Conservation (phyloP, 2,329 filamentous ascomycete genomes). For the Coniochaeta pulveracea region DNA sequence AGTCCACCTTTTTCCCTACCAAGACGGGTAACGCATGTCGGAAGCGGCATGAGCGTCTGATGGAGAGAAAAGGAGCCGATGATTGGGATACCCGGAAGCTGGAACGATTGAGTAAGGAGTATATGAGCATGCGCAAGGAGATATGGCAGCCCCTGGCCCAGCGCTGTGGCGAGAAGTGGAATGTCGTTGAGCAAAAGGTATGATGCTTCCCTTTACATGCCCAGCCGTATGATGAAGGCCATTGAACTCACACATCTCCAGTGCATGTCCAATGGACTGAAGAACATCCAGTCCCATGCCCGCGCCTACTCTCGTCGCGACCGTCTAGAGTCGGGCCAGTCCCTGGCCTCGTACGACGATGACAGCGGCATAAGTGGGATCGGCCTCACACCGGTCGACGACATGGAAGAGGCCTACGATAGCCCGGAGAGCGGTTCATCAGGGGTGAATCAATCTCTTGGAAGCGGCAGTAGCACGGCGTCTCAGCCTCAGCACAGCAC, state of each 20-base stretch:
- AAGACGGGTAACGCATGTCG: constrained; percentile 80
- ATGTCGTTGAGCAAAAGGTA: constrained; percentile 52
- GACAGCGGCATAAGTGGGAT: constrained; percentile 60
- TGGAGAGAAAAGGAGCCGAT: constrained; percentile 63
- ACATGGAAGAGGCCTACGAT: constrained; percentile 41
- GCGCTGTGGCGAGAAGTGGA: constrained; percentile 77
- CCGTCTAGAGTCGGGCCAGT: constrained; percentile 38
- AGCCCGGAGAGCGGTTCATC: constrained; percentile 19
- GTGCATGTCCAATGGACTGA: constrained; percentile 78
- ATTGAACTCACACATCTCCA: too few relatives aligned
- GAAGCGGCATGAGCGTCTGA: constrained; percentile 75
- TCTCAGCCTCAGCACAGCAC: constrained; percentile 7
- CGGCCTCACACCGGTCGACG: constrained; percentile 46
- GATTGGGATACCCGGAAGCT: constrained; percentile 72
- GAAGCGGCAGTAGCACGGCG: constrained; percentile 16
- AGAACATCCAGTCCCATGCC: constrained; percentile 63
- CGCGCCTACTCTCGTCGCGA: constrained; percentile 56
- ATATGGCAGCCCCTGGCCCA: constrained; percentile 70
- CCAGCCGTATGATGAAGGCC: too few relatives aligned
- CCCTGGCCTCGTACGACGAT: constrained; percentile 45
- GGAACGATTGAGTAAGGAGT: constrained; percentile 63
- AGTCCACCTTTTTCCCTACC: constrained; percentile 60
- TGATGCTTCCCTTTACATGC: too few relatives aligned
- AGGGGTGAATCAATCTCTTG: constrained; percentile 16
- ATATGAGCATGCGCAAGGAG: constrained; percentile 68